Percentiles rank a stretch among this genome's conserved stretches.
Evolutionary conservation across 768 basidiomycete species (phyloP).

Genomic region (Suillus subluteus): DNA sequence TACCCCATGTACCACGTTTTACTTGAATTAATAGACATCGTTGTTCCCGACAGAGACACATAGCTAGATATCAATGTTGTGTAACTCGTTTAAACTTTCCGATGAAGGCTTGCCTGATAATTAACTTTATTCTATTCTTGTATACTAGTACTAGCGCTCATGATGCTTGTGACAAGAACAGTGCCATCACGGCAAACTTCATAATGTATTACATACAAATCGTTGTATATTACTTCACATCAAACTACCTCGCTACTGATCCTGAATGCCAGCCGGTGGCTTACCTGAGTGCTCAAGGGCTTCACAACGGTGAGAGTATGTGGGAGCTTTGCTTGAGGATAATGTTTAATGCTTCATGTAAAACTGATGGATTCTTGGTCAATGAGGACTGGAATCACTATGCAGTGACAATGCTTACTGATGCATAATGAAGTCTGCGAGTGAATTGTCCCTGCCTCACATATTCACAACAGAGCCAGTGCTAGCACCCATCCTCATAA

Average conservation of each 20-base stretch:
- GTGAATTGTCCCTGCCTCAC: conserved; percentile 1
- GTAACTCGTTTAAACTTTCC: too few species aligned
- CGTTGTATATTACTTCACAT: neutral
- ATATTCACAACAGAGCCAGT: conserved; percentile 13
- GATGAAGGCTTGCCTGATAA: neutral
- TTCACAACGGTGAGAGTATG: conserved; percentile 3
- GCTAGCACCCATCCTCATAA: conserved; percentile 11
- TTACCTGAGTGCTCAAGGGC: neutral
- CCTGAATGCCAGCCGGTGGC: neutral
- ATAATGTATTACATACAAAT: neutral
- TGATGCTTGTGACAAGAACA: neutral
- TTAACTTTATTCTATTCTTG: neutral
- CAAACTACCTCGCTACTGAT: neutral
- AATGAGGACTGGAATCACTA: neutral
- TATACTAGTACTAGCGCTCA: too few species aligned
- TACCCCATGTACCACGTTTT: neutral
- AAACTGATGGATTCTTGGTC: neutral
- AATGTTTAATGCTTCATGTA: neutral
- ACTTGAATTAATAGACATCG: neutral
- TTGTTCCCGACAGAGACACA: too few species aligned
- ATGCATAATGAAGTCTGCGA: conserved; percentile 17
- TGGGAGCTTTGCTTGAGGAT: neutral
- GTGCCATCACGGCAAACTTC: neutral
- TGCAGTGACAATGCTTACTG: neutral
- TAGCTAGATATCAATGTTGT: too few species aligned